Conservation (phyloP, 495 filamentous ascomycete genomes). For the Talaromyces adpressus region DNA sequence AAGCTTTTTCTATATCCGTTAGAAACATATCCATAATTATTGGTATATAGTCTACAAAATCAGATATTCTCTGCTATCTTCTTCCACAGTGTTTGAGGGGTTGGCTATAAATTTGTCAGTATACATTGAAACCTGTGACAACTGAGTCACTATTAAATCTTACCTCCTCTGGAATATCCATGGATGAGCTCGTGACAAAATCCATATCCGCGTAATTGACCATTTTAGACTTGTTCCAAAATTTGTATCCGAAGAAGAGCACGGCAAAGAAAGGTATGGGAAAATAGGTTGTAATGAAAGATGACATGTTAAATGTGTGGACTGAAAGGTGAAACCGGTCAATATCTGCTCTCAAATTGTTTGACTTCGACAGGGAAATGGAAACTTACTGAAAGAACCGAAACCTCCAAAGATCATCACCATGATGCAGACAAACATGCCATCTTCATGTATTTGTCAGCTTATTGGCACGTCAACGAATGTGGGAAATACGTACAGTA, state of each 20-base stretch:
- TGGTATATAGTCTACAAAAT: neutral
- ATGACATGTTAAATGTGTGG: slow-evolving; percentile 12
- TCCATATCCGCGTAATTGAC: slow-evolving; percentile 15
- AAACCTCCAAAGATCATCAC: slow-evolving; percentile 20
- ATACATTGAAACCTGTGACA: neutral
- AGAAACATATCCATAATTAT: no score
- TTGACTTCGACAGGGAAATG: neutral
- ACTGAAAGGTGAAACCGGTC: slow-evolving; percentile 7
- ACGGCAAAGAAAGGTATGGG: slow-evolving; percentile 15
- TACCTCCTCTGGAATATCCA: slow-evolving; percentile 13
- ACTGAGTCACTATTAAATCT: neutral
- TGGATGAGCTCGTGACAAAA: slow-evolving; percentile 14
- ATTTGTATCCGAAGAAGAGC: slow-evolving; percentile 16
- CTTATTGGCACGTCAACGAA: neutral
- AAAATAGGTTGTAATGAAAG: slow-evolving; percentile 18
- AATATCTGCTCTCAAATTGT: no score
- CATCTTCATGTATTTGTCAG: slow-evolving; percentile 8
- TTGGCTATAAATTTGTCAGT: slow-evolving; percentile 1
- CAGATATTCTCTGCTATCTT: slow-evolving; percentile 17
- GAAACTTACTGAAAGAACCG: slow-evolving; percentile 17
- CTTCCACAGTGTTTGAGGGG: slow-evolving; percentile 10
- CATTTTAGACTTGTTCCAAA: slow-evolving; percentile 18
- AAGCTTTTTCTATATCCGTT: no score
- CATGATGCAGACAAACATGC: slow-evolving; percentile 15
- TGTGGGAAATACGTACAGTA: slow-evolving; percentile 11